These are phyloP conservation scores for Ceratocystis alfenasii DNA, from an alignment of 2,329 filamentous ascomycete species.

Conservation along the genomic window DNA sequence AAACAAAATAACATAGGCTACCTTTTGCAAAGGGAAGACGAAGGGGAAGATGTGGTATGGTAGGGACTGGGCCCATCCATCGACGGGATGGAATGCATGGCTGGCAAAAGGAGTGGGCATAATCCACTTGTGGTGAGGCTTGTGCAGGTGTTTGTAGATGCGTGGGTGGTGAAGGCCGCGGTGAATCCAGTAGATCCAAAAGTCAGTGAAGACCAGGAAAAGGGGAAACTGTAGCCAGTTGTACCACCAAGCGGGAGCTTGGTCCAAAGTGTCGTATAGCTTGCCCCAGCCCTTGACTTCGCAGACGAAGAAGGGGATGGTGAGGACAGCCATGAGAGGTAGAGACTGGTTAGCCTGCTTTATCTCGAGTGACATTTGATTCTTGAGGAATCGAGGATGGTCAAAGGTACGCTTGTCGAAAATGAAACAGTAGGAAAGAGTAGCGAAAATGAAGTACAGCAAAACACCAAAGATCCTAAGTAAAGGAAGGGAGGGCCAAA, in stretches of 20 bases:
- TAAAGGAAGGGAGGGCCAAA: background rate
- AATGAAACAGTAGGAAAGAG: slow-evolving; percentile 73
- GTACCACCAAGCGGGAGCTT: slow-evolving; percentile 69
- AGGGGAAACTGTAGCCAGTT: slow-evolving; percentile 78
- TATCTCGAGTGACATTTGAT: slow-evolving; percentile 81
- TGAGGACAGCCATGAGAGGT: slow-evolving; percentile 72
- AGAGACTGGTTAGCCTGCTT: slow-evolving; percentile 63
- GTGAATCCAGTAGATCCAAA: slow-evolving; percentile 85
- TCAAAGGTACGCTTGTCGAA: slow-evolving; percentile 84
- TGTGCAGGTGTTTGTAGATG: slow-evolving; percentile 77
- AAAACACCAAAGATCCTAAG: slow-evolving; percentile 70
- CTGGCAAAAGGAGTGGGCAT: slow-evolving; percentile 91
- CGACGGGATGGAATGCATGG: slow-evolving; percentile 88
- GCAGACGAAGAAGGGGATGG: slow-evolving; percentile 64
- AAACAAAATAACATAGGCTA: slow-evolving; percentile 76
- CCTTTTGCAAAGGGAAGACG: slow-evolving; percentile 83
- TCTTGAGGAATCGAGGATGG: slow-evolving; percentile 90
- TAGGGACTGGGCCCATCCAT: slow-evolving; percentile 77
- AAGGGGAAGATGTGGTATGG: slow-evolving; percentile 93
- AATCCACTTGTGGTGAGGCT: slow-evolving; percentile 99
- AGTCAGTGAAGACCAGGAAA: slow-evolving; percentile 81
- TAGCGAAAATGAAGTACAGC: slow-evolving; percentile 74
- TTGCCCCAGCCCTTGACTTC: slow-evolving; percentile 78
- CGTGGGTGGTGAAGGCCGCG: slow-evolving; percentile 68
- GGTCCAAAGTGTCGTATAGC: slow-evolving; percentile 68